Evolutionary conservation across 768 basidiomycete genomes (phyloP), one percentile per base, ranked within the genome.

Genomic region (Auriculariales sp.): DNA sequence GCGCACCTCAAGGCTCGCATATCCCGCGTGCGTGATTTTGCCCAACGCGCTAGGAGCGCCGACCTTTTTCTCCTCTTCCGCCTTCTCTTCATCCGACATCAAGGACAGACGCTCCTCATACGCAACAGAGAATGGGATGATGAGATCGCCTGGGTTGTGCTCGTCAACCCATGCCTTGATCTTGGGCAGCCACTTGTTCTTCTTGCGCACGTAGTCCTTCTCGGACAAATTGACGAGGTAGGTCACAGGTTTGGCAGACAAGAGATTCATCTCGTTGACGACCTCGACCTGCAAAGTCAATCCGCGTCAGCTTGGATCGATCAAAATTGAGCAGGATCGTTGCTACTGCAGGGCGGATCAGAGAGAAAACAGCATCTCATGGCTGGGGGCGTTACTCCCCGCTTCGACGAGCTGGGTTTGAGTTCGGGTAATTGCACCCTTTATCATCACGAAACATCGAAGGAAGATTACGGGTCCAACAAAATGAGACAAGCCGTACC

Each of bases 171-270:
- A 99, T 27, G 68, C 85, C 64, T 97, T 97, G 73, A 98, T 98
- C 71, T 94, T 95, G 17, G 92, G 77, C 28, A 98, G 68, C 93
- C 95, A 98, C 73, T 97, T 98, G 72, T 97, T 98, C 79, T 97
- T 98, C 68, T 97, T 98, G 55, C 95, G 82, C 52, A 88, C 68
- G 59, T 87, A 99, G 63, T 99, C 95, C 56, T 78, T 77, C 66
- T 98, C 93, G 52, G 86, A 90, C 44, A 99, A 70, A 68, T 99
- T 99, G 68, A 97, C 92, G 46, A 99, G 83, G 69, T 99, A 99
- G 47, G 86, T 95, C 53, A 98, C 89, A 29, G 94, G 88, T 63
- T 97, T 97, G 49, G 95, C 93, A 15, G 94, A 98, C 49, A 99
- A 75, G 24, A 99, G 81, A 57, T 81, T 76, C 51, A 99, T 79